Percentiles rank a stretch among this genome's conserved stretches.
These are phyloP conservation scores for Ascochyta koolunga DNA, from an alignment of 2,329 filamentous ascomycete genomes.

Conservation along the genomic window DNA sequence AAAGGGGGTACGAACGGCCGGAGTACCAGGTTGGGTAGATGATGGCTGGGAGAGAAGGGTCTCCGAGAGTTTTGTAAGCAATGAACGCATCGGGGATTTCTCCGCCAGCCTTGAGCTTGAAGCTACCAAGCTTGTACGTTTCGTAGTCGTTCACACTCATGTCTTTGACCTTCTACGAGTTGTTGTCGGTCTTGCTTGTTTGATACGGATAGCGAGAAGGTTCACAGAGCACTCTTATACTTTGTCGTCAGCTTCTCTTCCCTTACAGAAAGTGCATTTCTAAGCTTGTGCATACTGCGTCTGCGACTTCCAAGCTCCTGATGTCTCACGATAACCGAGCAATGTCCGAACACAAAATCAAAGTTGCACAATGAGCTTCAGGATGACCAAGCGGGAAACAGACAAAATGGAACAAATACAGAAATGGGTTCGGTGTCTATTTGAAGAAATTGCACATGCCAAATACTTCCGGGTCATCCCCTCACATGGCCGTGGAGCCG, in stretches of 20 bases:
- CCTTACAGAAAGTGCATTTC: neutral
- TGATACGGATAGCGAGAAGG: neutral
- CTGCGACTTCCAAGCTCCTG: neutral
- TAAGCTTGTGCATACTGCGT: neutral
- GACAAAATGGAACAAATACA: too few species aligned
- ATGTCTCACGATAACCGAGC: neutral
- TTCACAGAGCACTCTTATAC: neutral
- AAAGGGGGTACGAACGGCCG: slow-evolving; percentile 55
- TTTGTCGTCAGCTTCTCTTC: neutral
- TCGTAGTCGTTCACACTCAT: slow-evolving; percentile 49
- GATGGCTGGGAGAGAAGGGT: slow-evolving; percentile 66
- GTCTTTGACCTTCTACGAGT: slow-evolving; percentile 5
- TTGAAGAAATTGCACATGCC: neutral
- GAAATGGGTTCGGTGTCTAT: neutral
- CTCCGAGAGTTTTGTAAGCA: slow-evolving; percentile 78
- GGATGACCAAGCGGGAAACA: neutral
- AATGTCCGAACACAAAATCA: slow-evolving; percentile 2
- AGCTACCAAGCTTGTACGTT: slow-evolving; percentile 67
- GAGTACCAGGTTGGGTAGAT: slow-evolving; percentile 82
- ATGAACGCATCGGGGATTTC: slow-evolving; percentile 69
- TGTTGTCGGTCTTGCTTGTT: slow-evolving; percentile 2
- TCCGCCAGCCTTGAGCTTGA: slow-evolving; percentile 69
- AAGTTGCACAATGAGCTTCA: neutral
- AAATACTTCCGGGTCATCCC: slow-evolving; percentile 10
- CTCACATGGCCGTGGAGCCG: neutral